phyloP scores from a whole-genome alignment of 2,329 filamentous ascomycete genomes.

The Hymenoscyphus scutula region DNA sequence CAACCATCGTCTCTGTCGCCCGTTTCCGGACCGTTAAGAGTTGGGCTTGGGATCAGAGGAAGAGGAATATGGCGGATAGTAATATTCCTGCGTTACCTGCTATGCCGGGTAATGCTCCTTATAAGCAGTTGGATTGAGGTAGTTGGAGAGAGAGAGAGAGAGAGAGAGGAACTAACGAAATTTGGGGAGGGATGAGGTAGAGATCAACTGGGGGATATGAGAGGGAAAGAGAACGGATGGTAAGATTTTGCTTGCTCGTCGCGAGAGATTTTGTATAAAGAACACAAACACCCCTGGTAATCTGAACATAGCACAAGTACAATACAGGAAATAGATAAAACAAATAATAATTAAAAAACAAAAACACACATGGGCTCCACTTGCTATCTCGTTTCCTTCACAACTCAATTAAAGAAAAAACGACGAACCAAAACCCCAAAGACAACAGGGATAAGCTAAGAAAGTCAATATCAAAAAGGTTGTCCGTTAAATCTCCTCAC shows the following conservation, averaged over 20 bases:
- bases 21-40: not conserved
- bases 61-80: conserved; percentile 1
- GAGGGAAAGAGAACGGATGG: not conserved
- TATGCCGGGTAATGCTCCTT: not conserved
- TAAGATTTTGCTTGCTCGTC: not conserved
- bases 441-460: not conserved
- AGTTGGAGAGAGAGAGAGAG: not conserved
- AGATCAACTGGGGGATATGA: not conserved
- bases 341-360: not conserved
- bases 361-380: not conserved
- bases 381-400: not conserved
- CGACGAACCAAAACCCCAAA: not conserved
- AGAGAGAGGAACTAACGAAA: not conserved
- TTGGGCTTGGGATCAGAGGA: conserved; percentile 1
- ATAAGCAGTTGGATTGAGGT: not conserved
- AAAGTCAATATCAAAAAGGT: no score
- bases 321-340: not conserved
- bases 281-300: not conserved
- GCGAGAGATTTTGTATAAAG: no score
- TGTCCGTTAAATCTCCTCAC: no score
- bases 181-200: not conserved
- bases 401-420: not conserved
- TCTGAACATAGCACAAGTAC: not conserved
- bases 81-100: not conserved
- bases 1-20: not conserved